These are phyloP conservation scores for Euphorbia neoarborescens DNA, from an alignment of 441 rosid genomes.

Conservation along the genomic window DNA sequence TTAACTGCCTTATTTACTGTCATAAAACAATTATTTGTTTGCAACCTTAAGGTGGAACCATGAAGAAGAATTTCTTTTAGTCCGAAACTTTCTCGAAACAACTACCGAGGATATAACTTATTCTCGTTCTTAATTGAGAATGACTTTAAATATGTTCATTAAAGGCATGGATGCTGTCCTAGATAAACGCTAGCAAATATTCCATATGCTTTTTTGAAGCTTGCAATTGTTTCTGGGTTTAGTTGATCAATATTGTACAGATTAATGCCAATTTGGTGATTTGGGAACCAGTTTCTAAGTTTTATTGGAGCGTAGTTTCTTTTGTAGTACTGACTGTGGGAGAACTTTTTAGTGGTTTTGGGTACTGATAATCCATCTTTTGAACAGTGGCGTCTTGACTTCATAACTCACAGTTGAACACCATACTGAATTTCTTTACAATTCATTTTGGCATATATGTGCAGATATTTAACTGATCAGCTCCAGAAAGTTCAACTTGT, in stretches of 20 bases:
- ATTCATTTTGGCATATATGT: conserved; percentile 13
- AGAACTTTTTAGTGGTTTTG: neutral
- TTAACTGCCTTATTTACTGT: neutral
- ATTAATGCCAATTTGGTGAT: neutral
- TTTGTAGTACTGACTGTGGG: neutral
- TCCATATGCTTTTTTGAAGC: neutral
- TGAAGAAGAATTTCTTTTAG: neutral
- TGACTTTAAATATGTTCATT: neutral
- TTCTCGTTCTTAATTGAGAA: neutral
- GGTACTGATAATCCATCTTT: neutral
- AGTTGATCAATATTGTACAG: neutral
- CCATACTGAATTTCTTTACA: neutral
- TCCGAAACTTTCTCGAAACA: neutral
- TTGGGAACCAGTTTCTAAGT: neutral
- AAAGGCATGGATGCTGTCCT: neutral
- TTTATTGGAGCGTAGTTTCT: neutral
- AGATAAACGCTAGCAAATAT: neutral
- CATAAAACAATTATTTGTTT: neutral
- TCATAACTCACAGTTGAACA: neutral
- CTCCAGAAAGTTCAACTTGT: conserved; percentile 68
- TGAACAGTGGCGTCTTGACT: neutral
- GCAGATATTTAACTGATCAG: conserved; percentile 84
- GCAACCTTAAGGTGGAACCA: neutral
- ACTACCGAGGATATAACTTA: neutral
- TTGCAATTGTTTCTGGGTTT: neutral